Evolutionary conservation across 331 rosid genomes (phyloP).

Genomic region (Rosa hybrid): DNA sequence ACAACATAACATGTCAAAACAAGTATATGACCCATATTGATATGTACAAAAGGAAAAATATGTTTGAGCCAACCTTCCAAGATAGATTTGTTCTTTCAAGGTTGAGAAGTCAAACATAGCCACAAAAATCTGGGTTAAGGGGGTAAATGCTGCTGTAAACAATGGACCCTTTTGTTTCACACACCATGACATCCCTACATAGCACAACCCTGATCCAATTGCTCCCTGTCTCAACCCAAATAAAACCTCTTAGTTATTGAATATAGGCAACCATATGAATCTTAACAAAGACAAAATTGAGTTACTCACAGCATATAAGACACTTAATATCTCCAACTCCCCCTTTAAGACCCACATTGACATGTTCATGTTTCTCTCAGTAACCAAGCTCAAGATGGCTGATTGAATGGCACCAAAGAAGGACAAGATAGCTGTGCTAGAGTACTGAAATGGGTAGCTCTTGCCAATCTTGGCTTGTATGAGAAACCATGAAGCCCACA

Average conservation of each 20-base stretch:
- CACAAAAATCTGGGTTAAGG: slow-evolving; percentile 64
- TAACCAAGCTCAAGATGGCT: slow-evolving; percentile 48
- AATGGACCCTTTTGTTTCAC: slow-evolving; percentile 81
- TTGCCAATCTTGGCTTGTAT: slow-evolving; percentile 70
- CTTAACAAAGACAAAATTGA: neutral
- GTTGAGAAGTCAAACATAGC: slow-evolving; percentile 62
- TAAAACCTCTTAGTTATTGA: neutral
- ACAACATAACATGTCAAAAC: neutral
- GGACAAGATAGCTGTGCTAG: slow-evolving; percentile 75
- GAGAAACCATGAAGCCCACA: slow-evolving; percentile 95
- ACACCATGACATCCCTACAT: slow-evolving; percentile 96
- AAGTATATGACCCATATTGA: neutral
- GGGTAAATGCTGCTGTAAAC: slow-evolving; percentile 78
- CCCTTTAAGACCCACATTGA: slow-evolving; percentile 67
- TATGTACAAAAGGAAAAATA: neutral
- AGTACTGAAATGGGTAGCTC: slow-evolving; percentile 66
- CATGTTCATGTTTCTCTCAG: slow-evolving; percentile 38
- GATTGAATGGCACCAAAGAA: slow-evolving; percentile 74
- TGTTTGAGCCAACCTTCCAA: slow-evolving; percentile 65
- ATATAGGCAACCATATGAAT: neutral
- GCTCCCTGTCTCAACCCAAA: slow-evolving; percentile 50
- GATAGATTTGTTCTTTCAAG: slow-evolving; percentile 69
- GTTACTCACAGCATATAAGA: slow-evolving; percentile 68
- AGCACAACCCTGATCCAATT: slow-evolving; percentile 89
- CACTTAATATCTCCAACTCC: slow-evolving; percentile 52